Percentiles rank a stretch among this genome's conserved stretches.
Conservation (phyloP, 2,329 filamentous ascomycete genomes). For the Alternaria triticina region DNA sequence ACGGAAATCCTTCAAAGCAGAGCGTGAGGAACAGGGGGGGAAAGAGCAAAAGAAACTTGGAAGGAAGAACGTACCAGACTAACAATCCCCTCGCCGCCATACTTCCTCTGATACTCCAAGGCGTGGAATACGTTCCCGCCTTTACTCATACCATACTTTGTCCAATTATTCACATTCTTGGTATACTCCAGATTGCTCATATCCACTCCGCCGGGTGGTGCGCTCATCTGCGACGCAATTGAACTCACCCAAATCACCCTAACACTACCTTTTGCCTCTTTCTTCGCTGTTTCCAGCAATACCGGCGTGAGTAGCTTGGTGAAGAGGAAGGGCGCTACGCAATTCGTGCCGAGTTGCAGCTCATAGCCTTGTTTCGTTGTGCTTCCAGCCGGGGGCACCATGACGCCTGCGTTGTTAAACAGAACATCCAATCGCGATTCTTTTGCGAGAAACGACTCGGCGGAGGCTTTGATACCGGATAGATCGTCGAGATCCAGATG, state of each 20-base stretch:
- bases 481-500: neutral
- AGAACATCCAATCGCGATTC: slow-evolving; percentile 53
- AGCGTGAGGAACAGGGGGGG: neutral
- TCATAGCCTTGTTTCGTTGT: slow-evolving; percentile 23
- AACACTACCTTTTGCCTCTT: slow-evolving; percentile 26
- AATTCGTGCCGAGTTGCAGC: slow-evolving; percentile 47
- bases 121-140: slow-evolving; percentile 38
- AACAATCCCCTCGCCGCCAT: slow-evolving; percentile 20
- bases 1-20: neutral
- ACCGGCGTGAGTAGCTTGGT: slow-evolving; percentile 44
- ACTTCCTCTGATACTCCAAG: slow-evolving; percentile 22
- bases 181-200: slow-evolving; percentile 25
- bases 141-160: slow-evolving; percentile 35
- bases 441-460: slow-evolving; percentile 41
- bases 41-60: neutral
- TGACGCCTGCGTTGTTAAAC: slow-evolving; percentile 42
- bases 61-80: slow-evolving; percentile 22
- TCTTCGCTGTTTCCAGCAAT: neutral
- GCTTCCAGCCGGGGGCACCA: slow-evolving; percentile 9
- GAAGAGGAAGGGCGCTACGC: slow-evolving; percentile 48
- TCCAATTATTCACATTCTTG: neutral
- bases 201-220: slow-evolving; percentile 24
- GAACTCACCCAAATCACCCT: slow-evolving; percentile 44
- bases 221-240: slow-evolving; percentile 11
- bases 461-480: slow-evolving; percentile 22